Percentiles rank a stretch among this genome's conserved stretches.
These are phyloP conservation scores for Amanita pallidorosea DNA, from an alignment of 768 basidiomycete genomes.

Conservation along the genomic window DNA sequence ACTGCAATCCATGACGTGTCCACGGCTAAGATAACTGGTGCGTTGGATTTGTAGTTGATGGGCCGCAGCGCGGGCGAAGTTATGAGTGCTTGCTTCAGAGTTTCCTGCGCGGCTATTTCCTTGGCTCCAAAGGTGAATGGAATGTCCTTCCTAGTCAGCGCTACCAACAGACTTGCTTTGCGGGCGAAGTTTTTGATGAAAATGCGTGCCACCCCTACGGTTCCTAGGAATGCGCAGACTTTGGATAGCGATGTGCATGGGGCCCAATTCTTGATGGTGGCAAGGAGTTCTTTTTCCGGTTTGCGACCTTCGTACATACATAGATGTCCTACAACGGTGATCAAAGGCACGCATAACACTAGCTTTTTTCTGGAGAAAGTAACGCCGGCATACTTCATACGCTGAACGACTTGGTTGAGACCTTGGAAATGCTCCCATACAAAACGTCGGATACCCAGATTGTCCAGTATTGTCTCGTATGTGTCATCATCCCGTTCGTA, in stretches of 20 bases:
- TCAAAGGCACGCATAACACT: slow-evolving; percentile 8
- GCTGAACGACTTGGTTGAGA: slow-evolving; percentile 22
- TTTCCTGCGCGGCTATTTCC: slow-evolving; percentile 8
- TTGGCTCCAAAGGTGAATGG: slow-evolving; percentile 18
- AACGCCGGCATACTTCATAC: slow-evolving; percentile 11
- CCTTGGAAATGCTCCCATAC: slow-evolving; percentile 24
- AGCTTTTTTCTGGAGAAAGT: slow-evolving; percentile 11
- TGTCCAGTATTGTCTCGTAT: neutral
- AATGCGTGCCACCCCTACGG: slow-evolving; percentile 14
- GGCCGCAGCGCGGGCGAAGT: too few species aligned
- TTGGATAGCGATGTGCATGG: slow-evolving; percentile 12
- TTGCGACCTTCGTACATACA: slow-evolving; percentile 22
- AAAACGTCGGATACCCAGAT: neutral
- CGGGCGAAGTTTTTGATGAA: slow-evolving; percentile 21
- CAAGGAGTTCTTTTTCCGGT: slow-evolving; percentile 15
- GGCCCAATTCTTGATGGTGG: slow-evolving; percentile 18
- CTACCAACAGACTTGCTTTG: slow-evolving; percentile 11
- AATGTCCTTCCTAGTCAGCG: slow-evolving; percentile 17
- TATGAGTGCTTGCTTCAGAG: slow-evolving; percentile 12
- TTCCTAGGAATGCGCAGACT: slow-evolving; percentile 21
- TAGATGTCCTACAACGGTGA: slow-evolving; percentile 21
- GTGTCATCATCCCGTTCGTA: neutral
- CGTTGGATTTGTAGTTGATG: too few species aligned
- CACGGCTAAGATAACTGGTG: too few species aligned
- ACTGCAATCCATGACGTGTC: too few species aligned